phyloP scores from a whole-genome alignment of 306 rosid species.

The Ochetophila trinervis region DNA sequence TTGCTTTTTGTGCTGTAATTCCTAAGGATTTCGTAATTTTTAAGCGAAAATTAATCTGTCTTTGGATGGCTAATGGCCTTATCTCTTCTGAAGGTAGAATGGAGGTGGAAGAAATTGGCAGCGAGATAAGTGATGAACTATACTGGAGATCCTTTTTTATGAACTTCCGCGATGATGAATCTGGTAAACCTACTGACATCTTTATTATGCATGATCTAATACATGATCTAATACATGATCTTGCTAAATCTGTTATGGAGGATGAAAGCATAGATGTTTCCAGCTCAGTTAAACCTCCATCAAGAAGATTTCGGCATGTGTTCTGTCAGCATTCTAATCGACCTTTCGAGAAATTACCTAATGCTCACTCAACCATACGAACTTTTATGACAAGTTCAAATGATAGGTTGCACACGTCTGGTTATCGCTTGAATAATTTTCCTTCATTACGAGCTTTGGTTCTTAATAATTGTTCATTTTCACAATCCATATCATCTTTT shows the following conservation, averaged over 20 bases:
- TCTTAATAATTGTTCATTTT: fast-evolving
- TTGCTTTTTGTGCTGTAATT: slow-evolving; percentile 30
- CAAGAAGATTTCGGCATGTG: slow-evolving; percentile 2
- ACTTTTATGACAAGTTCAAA: background rate
- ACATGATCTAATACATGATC: slow-evolving; percentile 36
- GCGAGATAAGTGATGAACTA: slow-evolving; percentile 30
- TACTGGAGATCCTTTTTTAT: slow-evolving; percentile 32
- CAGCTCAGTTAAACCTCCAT: background rate
- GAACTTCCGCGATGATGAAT: background rate
- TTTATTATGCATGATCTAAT: slow-evolving; percentile 35
- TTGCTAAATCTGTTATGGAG: slow-evolving; percentile 31
- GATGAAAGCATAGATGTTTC: background rate
- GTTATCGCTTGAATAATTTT: background rate
- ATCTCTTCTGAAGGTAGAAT: background rate
- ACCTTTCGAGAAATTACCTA: background rate
- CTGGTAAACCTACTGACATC: no score
- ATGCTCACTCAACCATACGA: background rate
- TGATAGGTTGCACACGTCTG: background rate
- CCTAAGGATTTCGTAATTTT: slow-evolving; percentile 26
- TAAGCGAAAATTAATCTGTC: slow-evolving; percentile 19
- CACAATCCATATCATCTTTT: background rate
- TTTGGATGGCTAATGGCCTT: slow-evolving; percentile 48
- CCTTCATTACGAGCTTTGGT: background rate
- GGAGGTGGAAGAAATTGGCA: slow-evolving; percentile 23
- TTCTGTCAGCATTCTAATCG: background rate